Evolutionary conservation across 1,284 basidiomycete species (phyloP).

Genomic region (Trichosporon coremiiforme): DNA sequence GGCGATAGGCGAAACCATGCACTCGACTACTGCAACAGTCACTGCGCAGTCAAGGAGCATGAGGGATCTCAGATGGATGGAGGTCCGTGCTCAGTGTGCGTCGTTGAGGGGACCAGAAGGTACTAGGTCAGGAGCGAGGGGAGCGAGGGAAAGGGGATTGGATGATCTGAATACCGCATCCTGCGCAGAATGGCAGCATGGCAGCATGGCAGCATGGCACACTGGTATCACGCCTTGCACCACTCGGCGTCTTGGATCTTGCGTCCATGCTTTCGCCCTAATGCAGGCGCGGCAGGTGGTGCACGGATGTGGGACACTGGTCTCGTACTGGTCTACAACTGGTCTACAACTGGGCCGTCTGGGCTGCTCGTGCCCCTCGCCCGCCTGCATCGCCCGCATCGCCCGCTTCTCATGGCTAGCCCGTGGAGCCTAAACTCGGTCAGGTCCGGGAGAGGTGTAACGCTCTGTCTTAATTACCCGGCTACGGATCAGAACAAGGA

Average conservation of each 20-base stretch:
- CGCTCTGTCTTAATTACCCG: slow-evolving; percentile 6
- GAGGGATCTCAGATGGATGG: neutral
- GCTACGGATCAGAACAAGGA: neutral
- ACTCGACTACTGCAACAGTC: neutral
- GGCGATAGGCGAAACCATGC: neutral
- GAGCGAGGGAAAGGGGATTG: no score
- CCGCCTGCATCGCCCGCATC: neutral
- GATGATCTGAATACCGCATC: no score
- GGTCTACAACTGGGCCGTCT: neutral
- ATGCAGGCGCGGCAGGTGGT: neutral
- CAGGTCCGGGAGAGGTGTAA: slow-evolving; percentile 16
- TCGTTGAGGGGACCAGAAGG: neutral
- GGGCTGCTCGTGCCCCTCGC: neutral
- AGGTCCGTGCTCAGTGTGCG: neutral
- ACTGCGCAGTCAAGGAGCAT: neutral
- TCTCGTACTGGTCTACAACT: neutral
- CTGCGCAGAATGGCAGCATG: neutral
- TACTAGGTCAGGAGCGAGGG: neutral
- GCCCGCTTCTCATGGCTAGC: neutral
- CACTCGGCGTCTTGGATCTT: neutral
- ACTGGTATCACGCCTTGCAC: slow-evolving; percentile 1
- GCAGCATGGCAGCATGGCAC: neutral
- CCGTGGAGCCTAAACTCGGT: slow-evolving; percentile 4
- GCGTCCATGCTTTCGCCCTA: neutral
- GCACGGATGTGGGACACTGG: neutral